A percentile compares a stretch with the other conserved stretches of the same genome.
phyloP scores from a whole-genome alignment of 345 rosid genomes.

The Isatis tinctoria region DNA sequence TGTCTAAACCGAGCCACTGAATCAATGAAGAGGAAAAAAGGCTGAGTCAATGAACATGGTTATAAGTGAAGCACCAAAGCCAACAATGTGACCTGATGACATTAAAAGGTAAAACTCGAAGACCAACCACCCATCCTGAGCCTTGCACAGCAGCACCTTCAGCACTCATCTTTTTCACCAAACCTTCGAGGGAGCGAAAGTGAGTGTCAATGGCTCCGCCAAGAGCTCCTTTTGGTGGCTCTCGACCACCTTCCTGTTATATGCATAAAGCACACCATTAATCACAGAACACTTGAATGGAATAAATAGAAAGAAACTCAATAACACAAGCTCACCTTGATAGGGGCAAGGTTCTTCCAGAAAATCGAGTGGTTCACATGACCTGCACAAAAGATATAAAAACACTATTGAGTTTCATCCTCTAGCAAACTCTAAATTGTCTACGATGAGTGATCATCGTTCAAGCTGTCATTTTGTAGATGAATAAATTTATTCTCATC shows the following conservation, averaged over 20 bases:
- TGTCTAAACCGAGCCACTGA: conserved; percentile 93
- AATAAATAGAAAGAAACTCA: background rate
- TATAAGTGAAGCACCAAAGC: background rate
- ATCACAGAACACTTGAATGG: background rate
- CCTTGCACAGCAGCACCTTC: conserved; percentile 98
- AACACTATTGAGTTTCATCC: background rate
- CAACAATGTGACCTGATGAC: background rate
- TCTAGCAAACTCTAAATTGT: no score
- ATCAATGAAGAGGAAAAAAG: background rate
- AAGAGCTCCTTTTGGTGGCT: conserved; percentile 70
- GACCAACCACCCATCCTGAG: conserved; percentile 97
- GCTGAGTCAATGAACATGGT: background rate
- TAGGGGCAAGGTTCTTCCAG: conserved; percentile 87
- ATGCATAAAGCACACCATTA: background rate
- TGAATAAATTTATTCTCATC: no score
- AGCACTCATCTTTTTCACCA: conserved; percentile 73
- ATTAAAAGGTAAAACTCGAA: background rate
- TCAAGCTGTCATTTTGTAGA: no score
- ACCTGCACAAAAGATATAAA: conserved; percentile 43
- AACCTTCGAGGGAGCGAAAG: conserved; percentile 78
- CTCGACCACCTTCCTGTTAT: conserved; percentile 91
- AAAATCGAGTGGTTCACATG: conserved; percentile 91
- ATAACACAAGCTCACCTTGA: conserved; percentile 41
- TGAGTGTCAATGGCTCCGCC: conserved; percentile 72
- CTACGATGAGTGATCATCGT: no score